Evolutionary conservation across 2,329 filamentous ascomycete species (phyloP).

Genomic region (Alternaria infectoria): DNA sequence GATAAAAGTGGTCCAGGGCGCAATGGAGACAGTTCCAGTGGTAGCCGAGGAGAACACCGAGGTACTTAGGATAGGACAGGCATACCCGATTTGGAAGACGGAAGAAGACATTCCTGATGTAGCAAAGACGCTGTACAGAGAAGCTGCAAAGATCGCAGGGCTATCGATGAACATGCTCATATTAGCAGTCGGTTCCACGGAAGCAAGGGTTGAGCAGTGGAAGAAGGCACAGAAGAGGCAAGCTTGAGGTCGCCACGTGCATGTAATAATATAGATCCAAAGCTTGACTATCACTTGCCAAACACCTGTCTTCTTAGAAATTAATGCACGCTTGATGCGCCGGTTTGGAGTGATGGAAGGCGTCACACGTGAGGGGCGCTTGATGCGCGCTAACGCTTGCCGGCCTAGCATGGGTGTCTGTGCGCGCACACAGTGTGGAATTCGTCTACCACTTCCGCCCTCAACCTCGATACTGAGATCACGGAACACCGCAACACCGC

Average conservation of each 20-base stretch:
- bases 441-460: conserved; percentile 20
- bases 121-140: conserved; percentile 58
- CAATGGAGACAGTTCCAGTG: conserved; percentile 48
- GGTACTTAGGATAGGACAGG: conserved; percentile 54
- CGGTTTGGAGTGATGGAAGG: background rate
- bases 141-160: conserved; percentile 58
- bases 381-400: conserved; percentile 8
- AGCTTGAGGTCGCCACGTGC: background rate
- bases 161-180: conserved; percentile 59
- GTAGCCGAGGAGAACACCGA: conserved; percentile 44
- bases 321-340: background rate
- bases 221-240: conserved; percentile 20
- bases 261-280: background rate
- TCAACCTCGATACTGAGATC: conserved; percentile 35
- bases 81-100: conserved; percentile 58
- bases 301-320: background rate
- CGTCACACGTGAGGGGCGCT: conserved; percentile 16
- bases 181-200: conserved; percentile 57
- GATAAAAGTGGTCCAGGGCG: conserved; percentile 53
- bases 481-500: conserved; percentile 36
- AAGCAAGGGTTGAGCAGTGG: conserved; percentile 45
- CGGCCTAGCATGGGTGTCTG: conserved; percentile 16
- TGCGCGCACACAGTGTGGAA: conserved; percentile 26
- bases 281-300: too few relatives aligned
- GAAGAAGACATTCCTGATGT: conserved; percentile 55